A percentile compares a stretch with the other conserved stretches of the same genome.
These are phyloP conservation scores for Lolium rigidum DNA, from an alignment of 176 grass and related monocot species.

Conservation along the genomic window DNA sequence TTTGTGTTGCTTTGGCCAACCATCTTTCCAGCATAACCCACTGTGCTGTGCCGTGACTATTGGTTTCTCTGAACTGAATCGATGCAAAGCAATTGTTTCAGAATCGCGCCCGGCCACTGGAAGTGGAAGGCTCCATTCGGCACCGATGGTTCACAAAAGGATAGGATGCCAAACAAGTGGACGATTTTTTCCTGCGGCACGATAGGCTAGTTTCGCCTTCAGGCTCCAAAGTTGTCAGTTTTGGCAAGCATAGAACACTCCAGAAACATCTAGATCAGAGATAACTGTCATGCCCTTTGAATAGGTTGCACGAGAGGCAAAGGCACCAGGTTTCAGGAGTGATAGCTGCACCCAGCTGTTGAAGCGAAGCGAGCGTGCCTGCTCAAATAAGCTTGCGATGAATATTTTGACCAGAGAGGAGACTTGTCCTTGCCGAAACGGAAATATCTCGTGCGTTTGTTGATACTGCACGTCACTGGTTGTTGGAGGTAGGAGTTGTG, in stretches of 20 bases:
- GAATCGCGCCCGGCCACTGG: not conserved
- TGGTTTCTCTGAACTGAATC: not conserved
- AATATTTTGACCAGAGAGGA: not conserved
- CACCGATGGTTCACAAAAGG: constrained; percentile 22
- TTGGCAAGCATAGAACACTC: constrained; percentile 7
- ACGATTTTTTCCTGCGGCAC: not conserved
- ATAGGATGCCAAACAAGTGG: constrained; percentile 8
- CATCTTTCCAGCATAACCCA: not conserved
- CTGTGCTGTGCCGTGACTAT: not conserved
- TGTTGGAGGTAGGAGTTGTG: not conserved
- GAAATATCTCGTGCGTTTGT: not conserved
- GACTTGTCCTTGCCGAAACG: not conserved
- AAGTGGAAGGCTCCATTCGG: not conserved
- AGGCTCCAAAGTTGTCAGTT: not conserved
- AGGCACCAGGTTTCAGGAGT: not conserved
- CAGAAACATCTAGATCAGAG: constrained; percentile 3
- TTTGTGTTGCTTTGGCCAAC: not conserved
- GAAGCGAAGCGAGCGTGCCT: not conserved
- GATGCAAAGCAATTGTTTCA: not conserved
- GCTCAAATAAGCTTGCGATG: not conserved
- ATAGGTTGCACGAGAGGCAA: not conserved
- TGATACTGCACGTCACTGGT: not conserved
- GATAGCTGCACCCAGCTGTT: constrained; percentile 3
- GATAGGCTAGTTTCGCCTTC: not conserved
- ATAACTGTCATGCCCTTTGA: not conserved